phyloP scores from a whole-genome alignment of 176 grass and related monocot genomes.

The Neostapfia colusana region DNA sequence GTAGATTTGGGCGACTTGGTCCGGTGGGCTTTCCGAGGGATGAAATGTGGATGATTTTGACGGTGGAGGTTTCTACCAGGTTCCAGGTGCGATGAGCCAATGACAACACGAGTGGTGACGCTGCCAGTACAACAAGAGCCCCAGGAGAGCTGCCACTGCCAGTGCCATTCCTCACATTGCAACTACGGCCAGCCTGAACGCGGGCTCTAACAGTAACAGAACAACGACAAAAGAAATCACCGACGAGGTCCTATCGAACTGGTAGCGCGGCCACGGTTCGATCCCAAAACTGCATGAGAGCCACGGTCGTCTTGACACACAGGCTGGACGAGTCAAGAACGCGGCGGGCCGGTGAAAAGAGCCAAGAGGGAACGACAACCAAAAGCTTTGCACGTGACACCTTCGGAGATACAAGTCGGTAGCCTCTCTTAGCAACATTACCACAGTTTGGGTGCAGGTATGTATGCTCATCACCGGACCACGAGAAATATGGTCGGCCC shows the following conservation, averaged over 20 bases:
- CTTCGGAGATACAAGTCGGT: not conserved
- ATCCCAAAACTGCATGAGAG: not conserved
- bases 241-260: not conserved
- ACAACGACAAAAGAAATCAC: not conserved
- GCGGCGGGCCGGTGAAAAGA: no score
- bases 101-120: not conserved
- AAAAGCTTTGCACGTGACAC: not conserved
- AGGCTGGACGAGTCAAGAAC: not conserved
- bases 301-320: not conserved
- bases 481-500: slow-evolving; percentile 43
- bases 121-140: not conserved
- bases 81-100: no score
- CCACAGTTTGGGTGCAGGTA: slow-evolving; percentile 5
- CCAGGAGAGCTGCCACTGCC: not conserved
- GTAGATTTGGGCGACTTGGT: not conserved
- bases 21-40: not conserved
- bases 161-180: not conserved
- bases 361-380: no score
- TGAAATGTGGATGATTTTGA: slow-evolving; percentile 12
- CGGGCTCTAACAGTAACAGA: not conserved
- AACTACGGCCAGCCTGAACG: not conserved
- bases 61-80: not conserved
- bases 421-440: not conserved
- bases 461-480: slow-evolving; percentile 2
- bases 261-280: not conserved